These are phyloP conservation scores for Macrolepiota dolichaula DNA, from an alignment of 768 basidiomycete species.

Conservation along the genomic window DNA sequence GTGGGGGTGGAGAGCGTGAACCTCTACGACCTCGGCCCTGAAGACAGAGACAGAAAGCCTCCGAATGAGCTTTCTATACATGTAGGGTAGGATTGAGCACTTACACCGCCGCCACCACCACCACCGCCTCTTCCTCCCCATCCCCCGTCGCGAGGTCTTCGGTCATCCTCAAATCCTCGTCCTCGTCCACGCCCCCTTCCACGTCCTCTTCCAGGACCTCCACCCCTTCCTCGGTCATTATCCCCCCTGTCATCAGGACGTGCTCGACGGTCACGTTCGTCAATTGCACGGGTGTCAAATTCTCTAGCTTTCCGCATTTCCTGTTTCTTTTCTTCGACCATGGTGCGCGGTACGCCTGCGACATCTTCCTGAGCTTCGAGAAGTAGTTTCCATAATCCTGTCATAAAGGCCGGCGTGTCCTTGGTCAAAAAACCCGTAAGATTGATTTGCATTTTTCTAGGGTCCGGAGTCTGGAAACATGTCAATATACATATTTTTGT, in stretches of 20 bases:
- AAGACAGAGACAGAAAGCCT: not conserved
- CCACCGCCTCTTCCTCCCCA: slow-evolving; percentile 71
- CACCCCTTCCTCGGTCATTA: slow-evolving; percentile 49
- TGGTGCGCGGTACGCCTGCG: slow-evolving; percentile 85
- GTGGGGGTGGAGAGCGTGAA: slow-evolving; percentile 33
- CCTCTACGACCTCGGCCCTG: slow-evolving; percentile 43
- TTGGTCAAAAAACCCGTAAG: slow-evolving; percentile 90
- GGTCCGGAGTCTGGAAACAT: slow-evolving; percentile 71
- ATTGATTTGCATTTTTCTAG: slow-evolving; percentile 93
- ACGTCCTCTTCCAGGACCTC: slow-evolving; percentile 59
- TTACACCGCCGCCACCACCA: slow-evolving; percentile 29
- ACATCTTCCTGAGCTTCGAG: slow-evolving; percentile 88
- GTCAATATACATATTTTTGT: not conserved
- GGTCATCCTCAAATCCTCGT: slow-evolving; percentile 43
- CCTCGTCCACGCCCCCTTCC: slow-evolving; percentile 58
- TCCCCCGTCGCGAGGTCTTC: slow-evolving; percentile 48
- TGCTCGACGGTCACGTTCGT: slow-evolving; percentile 67
- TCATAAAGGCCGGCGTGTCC: slow-evolving; percentile 86
- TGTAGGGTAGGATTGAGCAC: slow-evolving; percentile 14
- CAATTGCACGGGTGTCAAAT: slow-evolving; percentile 60
- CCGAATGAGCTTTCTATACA: not conserved
- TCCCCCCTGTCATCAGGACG: slow-evolving; percentile 65
- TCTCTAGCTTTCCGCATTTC: slow-evolving; percentile 76
- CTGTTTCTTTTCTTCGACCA: slow-evolving; percentile 89
- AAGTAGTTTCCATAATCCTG: slow-evolving; percentile 84